Evolutionary conservation across 2,329 filamentous ascomycete species (phyloP).

Genomic region (Fusarium sp.): DNA sequence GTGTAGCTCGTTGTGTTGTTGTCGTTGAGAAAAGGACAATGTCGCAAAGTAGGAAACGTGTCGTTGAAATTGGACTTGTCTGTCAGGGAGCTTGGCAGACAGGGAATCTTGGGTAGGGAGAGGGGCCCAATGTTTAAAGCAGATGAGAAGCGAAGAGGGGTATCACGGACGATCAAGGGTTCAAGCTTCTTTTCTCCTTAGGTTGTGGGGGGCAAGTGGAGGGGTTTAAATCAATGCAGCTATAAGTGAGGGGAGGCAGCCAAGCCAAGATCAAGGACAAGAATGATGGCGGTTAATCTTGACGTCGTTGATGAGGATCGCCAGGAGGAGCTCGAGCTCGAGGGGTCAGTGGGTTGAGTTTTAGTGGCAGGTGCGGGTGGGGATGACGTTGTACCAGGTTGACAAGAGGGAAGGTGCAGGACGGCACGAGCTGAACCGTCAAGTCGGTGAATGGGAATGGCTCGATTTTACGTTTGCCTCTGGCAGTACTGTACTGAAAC

Average conservation of each 20-base stretch:
- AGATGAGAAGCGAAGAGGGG: constrained; percentile 28
- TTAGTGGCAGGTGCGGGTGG: background rate
- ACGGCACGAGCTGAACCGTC: constrained; percentile 26
- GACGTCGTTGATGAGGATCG: constrained; percentile 36
- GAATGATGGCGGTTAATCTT: constrained; percentile 19
- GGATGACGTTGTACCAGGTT: constrained; percentile 28
- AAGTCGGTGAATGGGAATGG: constrained; percentile 11
- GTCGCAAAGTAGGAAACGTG: constrained; percentile 16
- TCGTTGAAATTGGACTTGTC: constrained; percentile 28
- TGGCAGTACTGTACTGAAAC: background rate
- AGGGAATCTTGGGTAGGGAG: constrained; percentile 17
- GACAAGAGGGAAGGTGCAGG: constrained; percentile 15
- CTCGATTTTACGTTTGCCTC: background rate
- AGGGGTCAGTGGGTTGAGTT: background rate
- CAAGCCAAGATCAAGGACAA: background rate
- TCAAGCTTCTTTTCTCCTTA: constrained; percentile 29
- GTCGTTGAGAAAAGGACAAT: background rate
- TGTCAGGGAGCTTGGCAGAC: constrained; percentile 33
- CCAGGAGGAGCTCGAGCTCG: constrained; percentile 20
- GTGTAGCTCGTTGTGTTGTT: constrained; percentile 1
- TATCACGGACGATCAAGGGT: constrained; percentile 33
- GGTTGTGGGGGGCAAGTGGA: constrained; percentile 6
- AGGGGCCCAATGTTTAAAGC: constrained; percentile 3
- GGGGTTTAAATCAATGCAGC: constrained; percentile 4
- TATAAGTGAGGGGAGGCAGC: background rate